Evolutionary conservation across 306 rosid species (phyloP).

Genomic region (Nissolia schottii): DNA sequence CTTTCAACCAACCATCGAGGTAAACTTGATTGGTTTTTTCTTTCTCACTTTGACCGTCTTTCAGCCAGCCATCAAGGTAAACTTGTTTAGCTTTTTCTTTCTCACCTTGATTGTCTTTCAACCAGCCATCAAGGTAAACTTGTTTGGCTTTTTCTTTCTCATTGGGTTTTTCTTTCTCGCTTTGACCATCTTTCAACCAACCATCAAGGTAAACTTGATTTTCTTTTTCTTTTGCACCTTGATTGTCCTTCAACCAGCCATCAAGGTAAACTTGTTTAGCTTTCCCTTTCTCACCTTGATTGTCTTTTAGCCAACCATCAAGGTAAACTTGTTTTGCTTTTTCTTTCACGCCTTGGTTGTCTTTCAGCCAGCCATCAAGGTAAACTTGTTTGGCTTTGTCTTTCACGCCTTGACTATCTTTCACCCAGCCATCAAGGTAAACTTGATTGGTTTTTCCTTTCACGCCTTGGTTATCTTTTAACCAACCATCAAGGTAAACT

Average conservation of each 20-base stretch:
- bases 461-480: background rate
- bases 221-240: background rate
- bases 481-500: conserved; percentile 1
- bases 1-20: background rate
- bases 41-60: too few species aligned
- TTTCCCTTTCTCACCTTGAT: too few species aligned
- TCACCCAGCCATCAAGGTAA: background rate
- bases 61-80: background rate
- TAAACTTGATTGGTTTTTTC: background rate
- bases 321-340: too few species aligned
- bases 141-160: background rate
- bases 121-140: background rate
- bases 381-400: background rate
- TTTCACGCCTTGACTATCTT: background rate
- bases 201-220: background rate
- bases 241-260: background rate
- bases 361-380: background rate
- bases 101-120: background rate
- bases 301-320: too few species aligned
- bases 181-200: background rate
- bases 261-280: too few species aligned
- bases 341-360: background rate
- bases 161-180: background rate
- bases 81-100: background rate
- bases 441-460: background rate